Percentiles rank a stretch among this genome's conserved stretches.
Evolutionary conservation across 106 monocot genomes (phyloP).

Genomic region (Phalaenopsis aphrodite): DNA sequence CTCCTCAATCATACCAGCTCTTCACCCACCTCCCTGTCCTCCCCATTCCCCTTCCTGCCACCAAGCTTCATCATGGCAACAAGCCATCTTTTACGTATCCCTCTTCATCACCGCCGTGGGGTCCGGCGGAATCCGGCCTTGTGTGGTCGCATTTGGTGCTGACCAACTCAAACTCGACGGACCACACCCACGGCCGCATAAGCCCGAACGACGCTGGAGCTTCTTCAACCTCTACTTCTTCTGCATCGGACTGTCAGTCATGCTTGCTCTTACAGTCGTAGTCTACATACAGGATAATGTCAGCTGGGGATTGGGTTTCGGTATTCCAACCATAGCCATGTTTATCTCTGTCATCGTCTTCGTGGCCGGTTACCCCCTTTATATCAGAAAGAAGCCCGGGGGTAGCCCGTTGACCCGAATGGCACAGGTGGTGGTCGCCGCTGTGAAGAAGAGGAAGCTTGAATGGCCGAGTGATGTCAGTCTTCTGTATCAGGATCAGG

Average conservation of each 20-base stretch:
- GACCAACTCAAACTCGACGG: slow-evolving; percentile 47
- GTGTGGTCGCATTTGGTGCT: slow-evolving; percentile 58
- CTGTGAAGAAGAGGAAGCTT: slow-evolving; percentile 48
- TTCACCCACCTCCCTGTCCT: slow-evolving; percentile 22
- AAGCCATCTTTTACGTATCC: slow-evolving; percentile 33
- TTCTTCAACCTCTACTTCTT: slow-evolving; percentile 82
- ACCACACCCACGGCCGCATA: slow-evolving; percentile 2
- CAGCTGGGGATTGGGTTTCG: slow-evolving; percentile 57
- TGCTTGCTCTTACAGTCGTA: slow-evolving; percentile 49
- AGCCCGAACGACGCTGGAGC: slow-evolving; percentile 30
- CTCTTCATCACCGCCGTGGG: slow-evolving; percentile 40
- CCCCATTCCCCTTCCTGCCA: background rate
- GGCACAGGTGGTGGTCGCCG: slow-evolving; percentile 36
- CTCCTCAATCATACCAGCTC: slow-evolving; percentile 19
- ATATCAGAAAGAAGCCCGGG: slow-evolving; percentile 34
- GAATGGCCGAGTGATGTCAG: slow-evolving; percentile 8
- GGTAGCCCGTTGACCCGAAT: slow-evolving; percentile 39
- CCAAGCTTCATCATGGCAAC: slow-evolving; percentile 20
- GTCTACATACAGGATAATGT: slow-evolving; percentile 68
- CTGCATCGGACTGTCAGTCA: slow-evolving; percentile 37
- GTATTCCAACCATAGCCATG: slow-evolving; percentile 53
- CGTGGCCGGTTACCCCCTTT: slow-evolving; percentile 37
- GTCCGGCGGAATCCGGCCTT: slow-evolving; percentile 53
- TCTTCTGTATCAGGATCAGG: slow-evolving; percentile 42
- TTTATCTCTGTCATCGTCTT: slow-evolving; percentile 33